Percentiles rank a stretch among this genome's conserved stretches.
These are phyloP conservation scores for Pulchroboletus neoregius DNA, from an alignment of 1,284 basidiomycete species.

Conservation along the genomic window DNA sequence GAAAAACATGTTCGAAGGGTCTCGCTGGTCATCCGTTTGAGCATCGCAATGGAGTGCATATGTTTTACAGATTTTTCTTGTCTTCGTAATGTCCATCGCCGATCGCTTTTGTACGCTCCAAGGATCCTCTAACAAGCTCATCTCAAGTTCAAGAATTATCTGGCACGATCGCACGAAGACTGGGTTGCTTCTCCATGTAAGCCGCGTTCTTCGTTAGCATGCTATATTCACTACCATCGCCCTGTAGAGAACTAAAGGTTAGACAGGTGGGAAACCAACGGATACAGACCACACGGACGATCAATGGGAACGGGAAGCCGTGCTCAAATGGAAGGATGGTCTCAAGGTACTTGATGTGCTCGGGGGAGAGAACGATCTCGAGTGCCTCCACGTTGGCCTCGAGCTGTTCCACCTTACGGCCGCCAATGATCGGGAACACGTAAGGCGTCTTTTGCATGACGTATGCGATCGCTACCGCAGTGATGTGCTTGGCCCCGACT, in stretches of 20 bases:
- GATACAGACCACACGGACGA: neutral
- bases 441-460: conserved; percentile 45
- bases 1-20: too few relatives aligned
- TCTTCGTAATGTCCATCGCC: too few relatives aligned
- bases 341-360: conserved; percentile 45
- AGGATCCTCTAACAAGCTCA: too few relatives aligned
- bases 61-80: too few relatives aligned
- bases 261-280: neutral
- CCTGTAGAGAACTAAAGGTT: neutral
- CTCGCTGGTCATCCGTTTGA: too few relatives aligned
- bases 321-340: conserved; percentile 37
- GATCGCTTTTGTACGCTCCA: too few relatives aligned
- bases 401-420: conserved; percentile 49
- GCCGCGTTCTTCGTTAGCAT: neutral
- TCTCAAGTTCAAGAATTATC: conserved; percentile 1
- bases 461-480: conserved; percentile 43
- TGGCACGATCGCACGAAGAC: neutral
- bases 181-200: conserved; percentile 5
- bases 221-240: conserved; percentile 1
- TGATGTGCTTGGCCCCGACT: conserved; percentile 13
- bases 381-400: conserved; percentile 46
- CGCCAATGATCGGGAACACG: conserved; percentile 50
- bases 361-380: conserved; percentile 38
- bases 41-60: too few relatives aligned
- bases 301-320: conserved; percentile 41